Percentiles rank a stretch among this genome's conserved stretches.
phyloP scores from a whole-genome alignment of 2,329 filamentous ascomycete species.

The Chaetomiaceae sp. region DNA sequence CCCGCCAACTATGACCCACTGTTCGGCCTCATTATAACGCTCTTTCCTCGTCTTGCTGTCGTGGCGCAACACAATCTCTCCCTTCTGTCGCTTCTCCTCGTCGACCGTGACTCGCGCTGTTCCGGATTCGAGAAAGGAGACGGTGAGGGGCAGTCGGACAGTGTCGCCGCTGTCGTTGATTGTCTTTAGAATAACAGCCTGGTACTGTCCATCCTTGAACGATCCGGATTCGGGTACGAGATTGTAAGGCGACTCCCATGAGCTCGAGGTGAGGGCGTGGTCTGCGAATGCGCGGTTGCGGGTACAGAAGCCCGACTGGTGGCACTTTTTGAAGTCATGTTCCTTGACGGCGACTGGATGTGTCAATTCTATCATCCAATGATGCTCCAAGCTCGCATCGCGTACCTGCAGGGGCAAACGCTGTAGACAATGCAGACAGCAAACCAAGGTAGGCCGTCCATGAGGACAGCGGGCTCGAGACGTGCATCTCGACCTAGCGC shows the following conservation, averaged over 20 bases:
- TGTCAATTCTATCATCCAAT: not conserved
- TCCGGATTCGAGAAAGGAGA: slow-evolving; percentile 87
- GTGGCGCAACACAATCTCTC: slow-evolving; percentile 82
- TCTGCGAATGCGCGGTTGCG: slow-evolving; percentile 90
- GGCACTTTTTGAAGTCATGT: slow-evolving; percentile 94
- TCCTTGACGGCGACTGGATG: slow-evolving; percentile 77
- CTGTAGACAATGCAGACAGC: slow-evolving; percentile 52
- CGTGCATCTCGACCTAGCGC: slow-evolving; percentile 43
- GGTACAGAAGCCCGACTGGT: slow-evolving; percentile 95
- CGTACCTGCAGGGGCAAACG: slow-evolving; percentile 62
- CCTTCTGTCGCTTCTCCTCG: slow-evolving; percentile 84
- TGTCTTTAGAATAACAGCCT: slow-evolving; percentile 77
- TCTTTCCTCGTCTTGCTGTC: slow-evolving; percentile 82
- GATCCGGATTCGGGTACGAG: slow-evolving; percentile 67
- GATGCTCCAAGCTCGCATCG: not conserved
- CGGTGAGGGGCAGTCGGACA: slow-evolving; percentile 73
- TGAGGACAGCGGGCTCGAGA: slow-evolving; percentile 47
- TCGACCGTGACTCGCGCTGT: slow-evolving; percentile 83
- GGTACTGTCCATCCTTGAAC: slow-evolving; percentile 75
- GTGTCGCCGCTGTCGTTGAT: slow-evolving; percentile 61
- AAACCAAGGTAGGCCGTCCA: slow-evolving; percentile 64
- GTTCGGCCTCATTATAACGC: slow-evolving; percentile 85
- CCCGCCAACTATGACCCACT: slow-evolving; percentile 82
- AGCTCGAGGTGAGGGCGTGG: slow-evolving; percentile 58
- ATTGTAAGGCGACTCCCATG: slow-evolving; percentile 77